These are phyloP conservation scores for Anacardium occidentale DNA, from an alignment of 345 rosid genomes.

Conservation along the genomic window DNA sequence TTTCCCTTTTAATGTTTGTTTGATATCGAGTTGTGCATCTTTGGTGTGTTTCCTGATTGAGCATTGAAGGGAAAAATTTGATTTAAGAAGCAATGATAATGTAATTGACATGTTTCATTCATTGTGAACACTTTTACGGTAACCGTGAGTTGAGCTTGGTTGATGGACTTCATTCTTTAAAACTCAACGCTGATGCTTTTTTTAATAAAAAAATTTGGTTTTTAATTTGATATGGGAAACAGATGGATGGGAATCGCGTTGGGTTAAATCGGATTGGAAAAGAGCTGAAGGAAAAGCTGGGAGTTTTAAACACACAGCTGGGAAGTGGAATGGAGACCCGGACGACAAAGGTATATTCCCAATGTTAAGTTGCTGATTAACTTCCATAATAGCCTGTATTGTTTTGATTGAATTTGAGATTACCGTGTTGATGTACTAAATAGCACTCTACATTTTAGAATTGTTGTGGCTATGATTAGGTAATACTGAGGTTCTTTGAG, in stretches of 20 bases:
- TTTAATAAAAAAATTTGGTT: not conserved
- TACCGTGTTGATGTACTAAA: not conserved
- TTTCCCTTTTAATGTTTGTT: no score
- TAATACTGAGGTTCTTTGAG: not conserved
- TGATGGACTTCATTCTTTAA: no score
- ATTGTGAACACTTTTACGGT: no score
- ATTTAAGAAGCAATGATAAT: no score
- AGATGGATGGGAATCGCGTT: constrained; percentile 48
- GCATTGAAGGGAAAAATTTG: no score
- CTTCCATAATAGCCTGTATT: not conserved
- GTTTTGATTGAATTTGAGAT: no score
- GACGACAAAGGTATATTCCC: constrained; percentile 36
- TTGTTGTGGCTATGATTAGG: no score
- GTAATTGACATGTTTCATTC: no score
- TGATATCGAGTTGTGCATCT: no score
- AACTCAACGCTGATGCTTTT: not conserved
- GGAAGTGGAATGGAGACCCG: constrained; percentile 38
- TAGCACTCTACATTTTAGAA: not conserved
- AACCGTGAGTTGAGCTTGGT: no score
- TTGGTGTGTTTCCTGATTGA: no score
- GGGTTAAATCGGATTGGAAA: constrained; percentile 48
- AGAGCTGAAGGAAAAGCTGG: constrained; percentile 42
- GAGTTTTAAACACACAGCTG: constrained; percentile 36
- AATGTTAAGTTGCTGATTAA: not conserved
- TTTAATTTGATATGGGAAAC: not conserved